These are phyloP conservation scores for Tulasnella sp. DNA, from an alignment of 768 basidiomycete species.

Conservation along the genomic window DNA sequence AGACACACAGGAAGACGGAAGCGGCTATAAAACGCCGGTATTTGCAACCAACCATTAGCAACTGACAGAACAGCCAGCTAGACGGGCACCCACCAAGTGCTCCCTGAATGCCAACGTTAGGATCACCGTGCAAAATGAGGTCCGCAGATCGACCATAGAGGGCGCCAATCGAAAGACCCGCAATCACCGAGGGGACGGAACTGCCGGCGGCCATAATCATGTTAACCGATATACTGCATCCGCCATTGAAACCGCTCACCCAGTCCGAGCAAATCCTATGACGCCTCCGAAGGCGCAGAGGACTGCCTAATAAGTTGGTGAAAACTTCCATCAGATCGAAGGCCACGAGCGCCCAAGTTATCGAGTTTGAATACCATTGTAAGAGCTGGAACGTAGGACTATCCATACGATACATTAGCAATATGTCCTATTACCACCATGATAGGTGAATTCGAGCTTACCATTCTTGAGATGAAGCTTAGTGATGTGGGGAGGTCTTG, in stretches of 20 bases:
- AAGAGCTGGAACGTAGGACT: slow-evolving; percentile 16
- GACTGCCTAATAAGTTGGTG: slow-evolving; percentile 39
- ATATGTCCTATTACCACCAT: neutral
- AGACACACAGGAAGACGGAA: slow-evolving; percentile 71
- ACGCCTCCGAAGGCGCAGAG: slow-evolving; percentile 78
- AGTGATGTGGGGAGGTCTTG: neutral
- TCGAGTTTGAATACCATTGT: neutral
- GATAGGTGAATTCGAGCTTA: neutral
- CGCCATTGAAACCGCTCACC: neutral
- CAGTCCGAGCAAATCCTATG: slow-evolving; percentile 47
- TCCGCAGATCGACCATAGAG: slow-evolving; percentile 81
- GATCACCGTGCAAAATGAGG: slow-evolving; percentile 68
- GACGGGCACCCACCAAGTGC: slow-evolving; percentile 61
- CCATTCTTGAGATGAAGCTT: neutral
- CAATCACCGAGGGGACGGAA: slow-evolving; percentile 80
- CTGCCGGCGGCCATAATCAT: slow-evolving; percentile 60
- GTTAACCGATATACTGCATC: slow-evolving; percentile 38
- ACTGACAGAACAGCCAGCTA: neutral
- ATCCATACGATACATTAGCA: neutral
- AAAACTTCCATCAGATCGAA: neutral
- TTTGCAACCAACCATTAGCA: slow-evolving; percentile 40
- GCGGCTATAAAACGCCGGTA: slow-evolving; percentile 52
- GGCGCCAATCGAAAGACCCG: slow-evolving; percentile 72
- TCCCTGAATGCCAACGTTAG: slow-evolving; percentile 69
- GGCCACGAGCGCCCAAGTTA: neutral